A percentile compares a stretch with the other conserved stretches of the same genome.
Conservation (phyloP, 139 green algal species). For the Raphidocelis subcapitata region DNA sequence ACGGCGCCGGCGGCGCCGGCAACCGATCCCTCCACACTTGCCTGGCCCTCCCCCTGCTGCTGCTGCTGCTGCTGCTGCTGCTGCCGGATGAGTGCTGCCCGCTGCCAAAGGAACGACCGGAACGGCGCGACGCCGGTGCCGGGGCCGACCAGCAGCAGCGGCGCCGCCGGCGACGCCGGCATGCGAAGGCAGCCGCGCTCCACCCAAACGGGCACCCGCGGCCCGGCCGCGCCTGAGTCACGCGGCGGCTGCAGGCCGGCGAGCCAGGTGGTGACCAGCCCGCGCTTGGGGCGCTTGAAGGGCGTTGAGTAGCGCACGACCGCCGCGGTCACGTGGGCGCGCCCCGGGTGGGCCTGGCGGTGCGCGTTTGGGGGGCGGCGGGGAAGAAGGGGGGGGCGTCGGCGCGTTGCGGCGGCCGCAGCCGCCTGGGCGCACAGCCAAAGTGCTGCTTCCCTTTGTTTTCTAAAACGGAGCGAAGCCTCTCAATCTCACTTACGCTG, state of each 20-base stretch:
- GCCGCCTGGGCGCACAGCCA: no score
- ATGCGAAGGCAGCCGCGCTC: constrained; percentile 69
- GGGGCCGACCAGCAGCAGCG: constrained; percentile 78
- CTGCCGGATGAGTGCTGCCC: constrained; percentile 31
- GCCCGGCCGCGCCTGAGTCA: not conserved
- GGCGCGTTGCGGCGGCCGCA: not conserved
- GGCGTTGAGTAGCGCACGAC: constrained; percentile 68
- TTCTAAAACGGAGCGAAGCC: no score
- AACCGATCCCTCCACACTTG: not conserved
- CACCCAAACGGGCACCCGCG: constrained; percentile 70
- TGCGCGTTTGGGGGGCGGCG: not conserved
- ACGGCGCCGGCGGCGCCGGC: no score
- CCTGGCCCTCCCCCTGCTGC: not conserved
- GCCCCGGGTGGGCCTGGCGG: constrained; percentile 37
- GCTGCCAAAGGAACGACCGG: constrained; percentile 75
- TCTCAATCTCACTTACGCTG: no score
- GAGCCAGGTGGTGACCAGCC: constrained; percentile 86
- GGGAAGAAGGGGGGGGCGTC: not conserved
- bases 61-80: constrained; percentile 7
- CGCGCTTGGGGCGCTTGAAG: constrained; percentile 47
- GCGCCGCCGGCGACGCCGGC: constrained; percentile 36
- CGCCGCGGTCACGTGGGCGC: constrained; percentile 77
- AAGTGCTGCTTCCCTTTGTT: no score
- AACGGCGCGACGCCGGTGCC: constrained; percentile 90
- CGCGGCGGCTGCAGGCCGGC: constrained; percentile 41